Evolutionary conservation across 805 yeast genomes (phyloP).

Genomic region (Wickerhamiella nectarea): DNA sequence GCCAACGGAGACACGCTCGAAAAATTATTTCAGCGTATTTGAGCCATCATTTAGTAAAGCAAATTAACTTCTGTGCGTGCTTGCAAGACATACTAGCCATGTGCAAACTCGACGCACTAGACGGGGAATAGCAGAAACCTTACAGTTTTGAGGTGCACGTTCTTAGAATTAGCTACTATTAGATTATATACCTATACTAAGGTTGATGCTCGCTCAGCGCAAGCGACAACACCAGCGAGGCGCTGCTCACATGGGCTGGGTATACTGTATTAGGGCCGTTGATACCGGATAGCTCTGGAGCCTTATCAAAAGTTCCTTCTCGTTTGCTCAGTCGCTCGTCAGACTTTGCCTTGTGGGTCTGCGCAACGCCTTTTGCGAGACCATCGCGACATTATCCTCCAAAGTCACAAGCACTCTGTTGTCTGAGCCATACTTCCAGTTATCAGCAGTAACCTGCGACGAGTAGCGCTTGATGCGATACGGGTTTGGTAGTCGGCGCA

Average conservation of each 20-base stretch:
- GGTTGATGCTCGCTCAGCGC: too few species aligned
- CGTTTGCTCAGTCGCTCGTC: too few species aligned
- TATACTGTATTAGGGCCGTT: too few species aligned
- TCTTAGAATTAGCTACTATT: too few species aligned
- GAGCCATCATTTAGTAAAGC: neutral
- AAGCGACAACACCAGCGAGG: too few species aligned
- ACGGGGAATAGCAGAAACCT: too few species aligned
- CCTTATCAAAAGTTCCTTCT: neutral
- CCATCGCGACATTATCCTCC: constrained; percentile 64
- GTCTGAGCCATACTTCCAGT: constrained; percentile 62
- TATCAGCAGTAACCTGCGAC: constrained; percentile 55
- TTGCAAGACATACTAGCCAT: neutral
- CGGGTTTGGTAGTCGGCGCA: constrained; percentile 39
- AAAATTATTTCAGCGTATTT: too few species aligned
- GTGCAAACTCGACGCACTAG: neutral
- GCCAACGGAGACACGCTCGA: too few species aligned
- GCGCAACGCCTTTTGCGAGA: constrained; percentile 43
- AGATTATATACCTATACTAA: too few species aligned
- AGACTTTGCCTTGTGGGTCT: constrained; percentile 37
- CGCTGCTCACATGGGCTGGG: too few species aligned
- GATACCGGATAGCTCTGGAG: too few species aligned
- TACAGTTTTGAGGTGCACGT: too few species aligned
- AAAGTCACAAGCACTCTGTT: constrained; percentile 59
- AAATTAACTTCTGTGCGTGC: neutral
- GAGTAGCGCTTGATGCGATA: constrained; percentile 53